Evolutionary conservation across 495 filamentous ascomycete species (phyloP).

Genomic region (Penicillium herquei): DNA sequence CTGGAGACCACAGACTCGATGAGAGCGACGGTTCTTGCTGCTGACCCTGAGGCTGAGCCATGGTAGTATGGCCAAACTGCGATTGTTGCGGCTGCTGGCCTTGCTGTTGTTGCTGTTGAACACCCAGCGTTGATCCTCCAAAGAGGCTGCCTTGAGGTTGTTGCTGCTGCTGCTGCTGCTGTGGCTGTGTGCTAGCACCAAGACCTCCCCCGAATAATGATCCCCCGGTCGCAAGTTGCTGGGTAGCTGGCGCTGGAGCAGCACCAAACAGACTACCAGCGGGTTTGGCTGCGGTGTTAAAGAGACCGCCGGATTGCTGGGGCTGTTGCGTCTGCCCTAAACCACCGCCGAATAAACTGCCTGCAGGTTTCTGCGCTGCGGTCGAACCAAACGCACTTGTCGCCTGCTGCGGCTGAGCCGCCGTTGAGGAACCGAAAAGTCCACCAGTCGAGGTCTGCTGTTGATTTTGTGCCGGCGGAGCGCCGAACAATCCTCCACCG

Average conservation of each 20-base stretch:
- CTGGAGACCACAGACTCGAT: constrained; percentile 50
- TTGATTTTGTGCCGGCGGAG: constrained; percentile 19
- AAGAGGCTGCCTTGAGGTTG: constrained; percentile 24
- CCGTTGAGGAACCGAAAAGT: constrained; percentile 13
- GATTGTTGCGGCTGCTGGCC: constrained; percentile 35
- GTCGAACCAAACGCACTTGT: constrained; percentile 36
- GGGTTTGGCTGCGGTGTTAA: constrained; percentile 36
- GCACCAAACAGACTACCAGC: constrained; percentile 32
- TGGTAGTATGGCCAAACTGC: constrained; percentile 31
- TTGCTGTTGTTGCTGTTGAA: constrained; percentile 42
- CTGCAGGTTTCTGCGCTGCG: constrained; percentile 34
- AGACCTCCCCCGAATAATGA: constrained; percentile 26
- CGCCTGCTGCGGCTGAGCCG: constrained; percentile 33
- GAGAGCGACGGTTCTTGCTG: constrained; percentile 40
- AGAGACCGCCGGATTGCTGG: constrained; percentile 19
- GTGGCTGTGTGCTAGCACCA: constrained; percentile 21
- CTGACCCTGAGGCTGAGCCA: constrained; percentile 31
- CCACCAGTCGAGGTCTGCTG: constrained; percentile 17
- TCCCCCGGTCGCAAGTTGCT: constrained; percentile 34
- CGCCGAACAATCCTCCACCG: constrained; percentile 30
- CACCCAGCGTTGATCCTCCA: constrained; percentile 34
- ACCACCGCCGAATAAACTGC: constrained; percentile 23
- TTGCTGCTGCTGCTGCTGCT: constrained; percentile 13
- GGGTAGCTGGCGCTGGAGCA: constrained; percentile 37
- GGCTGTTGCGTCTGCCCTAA: constrained; percentile 21